Evolutionary conservation across 345 rosid species (phyloP).

Genomic region (Mangifera indica): DNA sequence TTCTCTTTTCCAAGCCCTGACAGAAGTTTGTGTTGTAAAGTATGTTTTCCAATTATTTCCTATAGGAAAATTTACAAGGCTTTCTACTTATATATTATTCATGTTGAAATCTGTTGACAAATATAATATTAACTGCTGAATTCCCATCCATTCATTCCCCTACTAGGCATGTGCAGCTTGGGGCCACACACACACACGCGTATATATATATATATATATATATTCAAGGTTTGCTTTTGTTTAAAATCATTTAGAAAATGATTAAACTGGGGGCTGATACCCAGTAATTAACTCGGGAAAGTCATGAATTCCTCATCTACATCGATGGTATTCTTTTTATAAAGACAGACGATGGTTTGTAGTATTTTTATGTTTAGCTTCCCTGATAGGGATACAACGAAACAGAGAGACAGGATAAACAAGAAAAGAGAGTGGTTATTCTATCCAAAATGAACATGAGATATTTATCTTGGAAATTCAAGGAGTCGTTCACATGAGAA

Average conservation of each 20-base stretch:
- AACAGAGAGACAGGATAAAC: neutral
- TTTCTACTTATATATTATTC: neutral
- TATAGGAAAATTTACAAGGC: neutral
- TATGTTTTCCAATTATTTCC: conserved; percentile 16
- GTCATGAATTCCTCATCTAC: neutral
- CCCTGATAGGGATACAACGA: neutral
- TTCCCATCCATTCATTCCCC: conserved; percentile 10
- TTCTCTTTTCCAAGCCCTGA: conserved; percentile 32
- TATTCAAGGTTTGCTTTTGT: neutral
- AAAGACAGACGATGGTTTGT: neutral
- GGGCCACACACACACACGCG: conserved; percentile 16
- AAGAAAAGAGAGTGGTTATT: neutral
- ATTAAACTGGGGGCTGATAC: neutral
- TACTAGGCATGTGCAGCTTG: conserved; percentile 21
- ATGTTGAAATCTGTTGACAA: no score
- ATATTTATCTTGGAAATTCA: neutral
- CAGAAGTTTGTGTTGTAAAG: conserved; percentile 30
- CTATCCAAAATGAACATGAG: neutral
- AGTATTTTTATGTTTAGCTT: neutral
- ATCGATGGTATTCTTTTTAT: neutral
- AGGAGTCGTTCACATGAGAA: neutral
- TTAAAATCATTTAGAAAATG: no score
- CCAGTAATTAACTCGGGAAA: no score
- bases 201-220: no score
- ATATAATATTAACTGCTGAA: neutral